Percentiles rank a stretch among this genome's conserved stretches.
phyloP scores from a whole-genome alignment of 2,329 filamentous ascomycete species.

The Cercospora brassicicola region DNA sequence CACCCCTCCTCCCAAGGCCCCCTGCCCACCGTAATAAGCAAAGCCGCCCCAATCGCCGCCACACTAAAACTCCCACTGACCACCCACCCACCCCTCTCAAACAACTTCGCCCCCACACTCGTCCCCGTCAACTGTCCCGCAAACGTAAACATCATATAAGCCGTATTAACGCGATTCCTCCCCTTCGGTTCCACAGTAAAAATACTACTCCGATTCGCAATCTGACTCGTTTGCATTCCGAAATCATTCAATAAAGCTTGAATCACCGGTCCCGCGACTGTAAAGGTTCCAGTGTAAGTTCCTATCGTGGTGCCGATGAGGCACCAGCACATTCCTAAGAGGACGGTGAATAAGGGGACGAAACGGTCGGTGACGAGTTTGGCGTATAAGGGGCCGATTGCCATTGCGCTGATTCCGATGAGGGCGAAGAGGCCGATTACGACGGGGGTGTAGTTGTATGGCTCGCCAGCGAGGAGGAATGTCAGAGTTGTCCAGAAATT shows the following conservation, averaged over 20 bases:
- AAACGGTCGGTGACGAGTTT: constrained; percentile 69
- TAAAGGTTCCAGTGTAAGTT: constrained; percentile 65
- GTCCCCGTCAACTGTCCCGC: constrained; percentile 72
- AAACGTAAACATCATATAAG: constrained; percentile 76
- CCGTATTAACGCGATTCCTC: constrained; percentile 75
- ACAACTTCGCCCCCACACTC: constrained; percentile 55
- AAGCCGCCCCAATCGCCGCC: constrained; percentile 53
- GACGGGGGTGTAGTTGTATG: constrained; percentile 67
- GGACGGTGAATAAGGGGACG: constrained; percentile 65
- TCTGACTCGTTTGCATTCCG: constrained; percentile 70
- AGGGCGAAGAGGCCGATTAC: constrained; percentile 76
- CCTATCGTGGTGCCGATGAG: constrained; percentile 65
- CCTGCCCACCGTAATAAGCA: constrained; percentile 46
- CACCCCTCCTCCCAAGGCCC: constrained; percentile 60
- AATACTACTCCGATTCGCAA: constrained; percentile 70
- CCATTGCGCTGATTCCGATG: constrained; percentile 70
- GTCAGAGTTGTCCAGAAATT: constrained; percentile 74
- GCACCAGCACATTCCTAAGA: constrained; percentile 61
- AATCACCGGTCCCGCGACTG: constrained; percentile 69
- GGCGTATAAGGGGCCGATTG: constrained; percentile 68
- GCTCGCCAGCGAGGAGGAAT: constrained; percentile 69
- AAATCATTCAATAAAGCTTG: constrained; percentile 71
- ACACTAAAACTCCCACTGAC: constrained; percentile 58
- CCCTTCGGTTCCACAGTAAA: constrained; percentile 70
- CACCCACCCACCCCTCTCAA: constrained; percentile 58